Percentiles rank a stretch among this genome's conserved stretches.
Conservation (phyloP, 805 yeast genomes). For the Candida chilensis region DNA sequence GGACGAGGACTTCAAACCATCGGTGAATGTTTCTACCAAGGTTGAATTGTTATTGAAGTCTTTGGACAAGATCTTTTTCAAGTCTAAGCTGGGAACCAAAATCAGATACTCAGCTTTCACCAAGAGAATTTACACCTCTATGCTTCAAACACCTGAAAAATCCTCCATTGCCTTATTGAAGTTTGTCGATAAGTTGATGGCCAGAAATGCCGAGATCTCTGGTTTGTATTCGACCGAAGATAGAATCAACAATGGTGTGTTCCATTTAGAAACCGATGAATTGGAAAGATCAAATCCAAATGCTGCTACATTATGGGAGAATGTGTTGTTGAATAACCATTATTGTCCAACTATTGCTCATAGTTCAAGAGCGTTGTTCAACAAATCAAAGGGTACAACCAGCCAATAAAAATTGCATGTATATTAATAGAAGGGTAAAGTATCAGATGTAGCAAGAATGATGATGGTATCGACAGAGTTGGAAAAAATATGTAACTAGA, state of each 20-base stretch:
- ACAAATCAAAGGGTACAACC: too few relatives aligned
- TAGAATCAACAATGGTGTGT: constrained; percentile 72
- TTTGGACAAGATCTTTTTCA: constrained; percentile 74
- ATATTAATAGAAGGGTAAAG: too few relatives aligned
- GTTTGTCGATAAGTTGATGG: constrained; percentile 68
- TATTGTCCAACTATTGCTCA: constrained; percentile 78
- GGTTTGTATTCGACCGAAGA: constrained; percentile 86
- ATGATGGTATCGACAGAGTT: too few relatives aligned
- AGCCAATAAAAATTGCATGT: too few relatives aligned
- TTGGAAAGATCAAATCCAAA: constrained; percentile 77
- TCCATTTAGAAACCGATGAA: constrained; percentile 53
- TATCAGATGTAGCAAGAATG: too few relatives aligned
- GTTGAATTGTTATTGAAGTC: constrained; percentile 75
- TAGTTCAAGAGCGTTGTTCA: too few relatives aligned
- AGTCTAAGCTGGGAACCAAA: constrained; percentile 57
- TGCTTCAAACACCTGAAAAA: constrained; percentile 80
- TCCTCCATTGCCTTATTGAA: constrained; percentile 70
- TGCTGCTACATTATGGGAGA: constrained; percentile 90
- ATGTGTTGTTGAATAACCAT: constrained; percentile 68
- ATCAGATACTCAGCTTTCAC: constrained; percentile 73
- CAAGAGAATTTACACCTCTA: constrained; percentile 62
- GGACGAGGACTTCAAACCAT: constrained; percentile 40
- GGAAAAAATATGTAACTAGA: too few relatives aligned
- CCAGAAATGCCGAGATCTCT: constrained; percentile 60
- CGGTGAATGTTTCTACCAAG: constrained; percentile 82